These are phyloP conservation scores for Collybiopsis confluens DNA, from an alignment of 768 basidiomycete genomes.

Conservation along the genomic window DNA sequence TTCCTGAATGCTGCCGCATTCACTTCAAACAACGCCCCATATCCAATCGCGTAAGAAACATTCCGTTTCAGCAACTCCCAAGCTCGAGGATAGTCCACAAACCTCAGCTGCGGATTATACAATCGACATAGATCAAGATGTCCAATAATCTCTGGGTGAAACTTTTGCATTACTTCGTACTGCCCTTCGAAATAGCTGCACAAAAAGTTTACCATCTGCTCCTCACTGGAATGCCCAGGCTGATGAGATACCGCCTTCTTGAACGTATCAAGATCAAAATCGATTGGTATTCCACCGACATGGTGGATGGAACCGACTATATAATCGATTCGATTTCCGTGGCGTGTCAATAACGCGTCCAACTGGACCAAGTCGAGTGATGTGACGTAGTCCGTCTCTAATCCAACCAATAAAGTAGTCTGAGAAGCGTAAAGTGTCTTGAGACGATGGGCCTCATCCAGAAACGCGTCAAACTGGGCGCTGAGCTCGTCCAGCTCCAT, in stretches of 20 bases:
- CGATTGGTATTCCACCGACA: constrained; percentile 83
- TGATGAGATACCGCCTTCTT: no score
- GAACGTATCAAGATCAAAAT: constrained; percentile 43
- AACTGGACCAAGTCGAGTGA: constrained; percentile 38
- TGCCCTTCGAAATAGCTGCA: constrained; percentile 74
- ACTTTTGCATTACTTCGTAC: constrained; percentile 58
- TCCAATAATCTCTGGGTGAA: constrained; percentile 69
- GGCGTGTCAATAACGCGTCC: constrained; percentile 14
- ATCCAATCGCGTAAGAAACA: constrained; percentile 21
- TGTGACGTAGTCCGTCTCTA: no score
- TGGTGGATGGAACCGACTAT: constrained; percentile 94
- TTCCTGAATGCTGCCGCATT: constrained; percentile 78
- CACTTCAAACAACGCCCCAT: constrained; percentile 91
- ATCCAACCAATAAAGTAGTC: constrained; percentile 72
- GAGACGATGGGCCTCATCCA: constrained; percentile 77
- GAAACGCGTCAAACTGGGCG: constrained; percentile 67
- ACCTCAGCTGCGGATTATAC: constrained; percentile 44
- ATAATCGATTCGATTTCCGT: constrained; percentile 66
- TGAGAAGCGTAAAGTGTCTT: constrained; percentile 54
- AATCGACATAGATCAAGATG: no score
- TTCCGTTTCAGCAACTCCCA: constrained; percentile 26
- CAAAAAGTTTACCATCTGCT: no score
- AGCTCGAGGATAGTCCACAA: constrained; percentile 54
- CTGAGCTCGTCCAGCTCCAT: constrained; percentile 34
- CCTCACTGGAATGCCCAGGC: no score